Percentiles rank a stretch among this genome's conserved stretches.
Conservation (phyloP, 2,329 filamentous ascomycete species). For the Monilinia aucupariae region DNA sequence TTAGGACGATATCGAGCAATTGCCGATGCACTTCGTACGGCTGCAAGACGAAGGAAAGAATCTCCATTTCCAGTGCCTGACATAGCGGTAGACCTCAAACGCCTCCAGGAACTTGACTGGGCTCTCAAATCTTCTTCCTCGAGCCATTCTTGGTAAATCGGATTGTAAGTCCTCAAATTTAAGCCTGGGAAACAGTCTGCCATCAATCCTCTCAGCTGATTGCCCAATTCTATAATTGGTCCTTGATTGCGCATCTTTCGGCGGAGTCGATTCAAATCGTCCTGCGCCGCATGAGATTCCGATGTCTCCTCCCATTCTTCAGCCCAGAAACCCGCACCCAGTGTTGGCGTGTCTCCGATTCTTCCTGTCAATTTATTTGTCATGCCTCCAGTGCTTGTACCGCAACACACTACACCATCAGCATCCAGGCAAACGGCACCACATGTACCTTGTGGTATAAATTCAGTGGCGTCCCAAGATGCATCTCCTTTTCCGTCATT, state of each 20-base stretch:
- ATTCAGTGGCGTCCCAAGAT: conserved; percentile 57
- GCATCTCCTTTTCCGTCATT: conserved; percentile 39
- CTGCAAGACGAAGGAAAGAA: conserved; percentile 70
- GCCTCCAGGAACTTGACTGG: conserved; percentile 20
- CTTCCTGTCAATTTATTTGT: conserved; percentile 85
- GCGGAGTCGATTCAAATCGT: conserved; percentile 35
- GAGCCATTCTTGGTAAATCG: not conserved
- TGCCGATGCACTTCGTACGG: conserved; percentile 65
- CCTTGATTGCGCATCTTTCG: conserved; percentile 24
- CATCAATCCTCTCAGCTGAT: conserved; percentile 45
- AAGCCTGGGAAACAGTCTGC: conserved; percentile 52
- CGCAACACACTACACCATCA: conserved; percentile 66
- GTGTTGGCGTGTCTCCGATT: conserved; percentile 78
- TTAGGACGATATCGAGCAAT: conserved; percentile 58
- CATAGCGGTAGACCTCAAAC: conserved; percentile 45
- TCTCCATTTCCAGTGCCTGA: conserved; percentile 87
- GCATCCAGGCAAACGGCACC: conserved; percentile 76
- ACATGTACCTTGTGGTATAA: conserved; percentile 76
- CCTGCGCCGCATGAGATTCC: not conserved
- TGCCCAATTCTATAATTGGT: conserved; percentile 39
- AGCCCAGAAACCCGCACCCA: conserved; percentile 86
- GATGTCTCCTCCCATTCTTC: conserved; percentile 63
- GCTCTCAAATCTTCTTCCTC: conserved; percentile 27
- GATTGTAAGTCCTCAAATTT: conserved; percentile 36
- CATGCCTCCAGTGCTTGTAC: conserved; percentile 67